Base-by-base conservation (phyloP, 257 asterid species). In the Perilla frutescens region DNA sequence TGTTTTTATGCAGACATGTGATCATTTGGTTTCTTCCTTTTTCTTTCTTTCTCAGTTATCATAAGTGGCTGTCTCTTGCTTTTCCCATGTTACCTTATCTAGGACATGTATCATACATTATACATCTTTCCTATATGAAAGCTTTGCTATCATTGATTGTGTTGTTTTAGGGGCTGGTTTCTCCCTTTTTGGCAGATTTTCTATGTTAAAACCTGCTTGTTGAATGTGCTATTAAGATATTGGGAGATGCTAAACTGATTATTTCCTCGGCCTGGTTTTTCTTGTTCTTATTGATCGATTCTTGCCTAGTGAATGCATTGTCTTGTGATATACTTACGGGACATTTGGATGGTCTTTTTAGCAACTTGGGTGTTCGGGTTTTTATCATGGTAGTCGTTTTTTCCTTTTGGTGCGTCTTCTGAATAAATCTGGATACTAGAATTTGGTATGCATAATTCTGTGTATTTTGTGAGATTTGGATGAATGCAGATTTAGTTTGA, bases 1-100 rank as follows among this genome's bases (percentile, higher is more conserved):
- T 54, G 80, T 71, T 76, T 48, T 32, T 31, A 61, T 70, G 73
- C 66, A 56, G 77, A 43, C 79, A 75, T 82, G 87, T 82, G 84
- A 78, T 55, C 56, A 45, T 75, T 47, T 73, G 70, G 62, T 62
- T 72, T 40, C 68, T 63, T 66, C 53, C 31, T 50, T 49, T 51
- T 48, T 14, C 70, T 51, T 48, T 14, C 70, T 59, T 79, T 54
- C 74, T 57, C 66, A 55, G 79, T 64, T 66, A 65, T 73, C 77
- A 71, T 62, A 77, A 72, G 80, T 74, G 76, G 72, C 63, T 77
- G 83, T 77, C 78, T 71, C 43, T 66, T 79, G 77, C 80, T 68
- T 81, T 79, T 62, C 44, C 78, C 79, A 56, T 73, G 76, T 74
- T 56, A 70, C 76, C 74, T 72, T 80, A 75, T 80, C 74, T 56